Evolutionary conservation across 208 protist genomes (phyloP), one percentile per base, ranked within the genome.

Genomic region (Acanthamoeba divionensis): DNA sequence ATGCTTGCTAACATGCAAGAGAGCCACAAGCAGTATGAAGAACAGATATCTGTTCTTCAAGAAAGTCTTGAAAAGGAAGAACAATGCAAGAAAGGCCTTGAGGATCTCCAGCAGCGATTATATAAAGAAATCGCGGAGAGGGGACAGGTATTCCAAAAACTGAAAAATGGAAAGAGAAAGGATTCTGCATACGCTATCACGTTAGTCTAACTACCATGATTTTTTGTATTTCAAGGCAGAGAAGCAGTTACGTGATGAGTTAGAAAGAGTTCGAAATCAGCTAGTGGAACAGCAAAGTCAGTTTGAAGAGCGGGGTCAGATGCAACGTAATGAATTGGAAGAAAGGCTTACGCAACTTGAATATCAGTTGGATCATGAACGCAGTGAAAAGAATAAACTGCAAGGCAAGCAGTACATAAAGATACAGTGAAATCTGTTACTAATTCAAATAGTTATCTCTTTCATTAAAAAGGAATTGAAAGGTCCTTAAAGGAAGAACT

Each of bases 1-100:
- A 79, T 79, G 67, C 38, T 79, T 15, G 67, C 26, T 18, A 79
- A 18, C 67, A 57, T 79, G 44, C 13, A 79, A 5, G 67, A 79
- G 41, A 18, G 44, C 36, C 67, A 79, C 18, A 79, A 79, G 67
- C 44, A 47, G n/a, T 79, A 79, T 26, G 67, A 79, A 29, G 67
- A 79, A n/a, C 67, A 79, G 67, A 52, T 79, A 38, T 38, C 67
- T 47, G 44, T 79, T 6, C 41, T 79, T 24, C 48, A 79, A 47
- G 67, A 79, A 21, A 79, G 67, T 29, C 67, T 79, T 47, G 67
- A 79, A 79, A 79, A 47, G 67, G 67, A 79, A 47, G 67, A 79
- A 47, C 67, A 79, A 29, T 79, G 67, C 18, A 79, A 79, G 67
- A 21, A 29, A 6, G 38, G 55, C 9, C 18, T 79, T 38, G 67